Conservation (phyloP, 2,329 filamentous ascomycete genomes). For the Uncinocarpus reesii region DNA sequence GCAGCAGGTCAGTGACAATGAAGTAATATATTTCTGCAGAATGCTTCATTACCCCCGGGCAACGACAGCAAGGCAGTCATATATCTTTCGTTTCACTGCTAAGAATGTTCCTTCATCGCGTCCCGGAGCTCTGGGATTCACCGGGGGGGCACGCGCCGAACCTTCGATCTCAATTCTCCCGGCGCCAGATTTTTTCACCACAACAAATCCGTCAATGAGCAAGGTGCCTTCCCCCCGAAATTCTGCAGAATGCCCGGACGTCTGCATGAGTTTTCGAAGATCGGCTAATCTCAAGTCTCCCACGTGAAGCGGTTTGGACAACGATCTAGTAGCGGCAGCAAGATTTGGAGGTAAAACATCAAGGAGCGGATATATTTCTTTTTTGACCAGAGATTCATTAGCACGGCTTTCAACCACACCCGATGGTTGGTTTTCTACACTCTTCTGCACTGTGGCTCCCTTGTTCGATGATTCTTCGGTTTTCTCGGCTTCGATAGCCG, state of each 20-base stretch:
- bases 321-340: conserved; percentile 62
- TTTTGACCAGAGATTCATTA: conserved; percentile 22
- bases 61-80: conserved; percentile 86
- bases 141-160: conserved; percentile 46
- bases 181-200: conserved; percentile 78
- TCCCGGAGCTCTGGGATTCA: conserved; percentile 35
- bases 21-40: background rate
- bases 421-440: conserved; percentile 31
- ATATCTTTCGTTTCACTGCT: conserved; percentile 81
- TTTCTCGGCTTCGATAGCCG: conserved; percentile 20
- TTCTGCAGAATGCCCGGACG: conserved; percentile 73
- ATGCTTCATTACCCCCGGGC: conserved; percentile 49
- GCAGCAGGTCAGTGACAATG: too few relatives aligned
- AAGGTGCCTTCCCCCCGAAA: conserved; percentile 89
- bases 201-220: conserved; percentile 76
- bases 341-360: conserved; percentile 52
- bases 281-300: conserved; percentile 86
- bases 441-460: conserved; percentile 43
- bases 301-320: conserved; percentile 82
- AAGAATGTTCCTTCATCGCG: conserved; percentile 61
- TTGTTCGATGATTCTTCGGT: conserved; percentile 37
- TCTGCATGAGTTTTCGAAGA: conserved; percentile 71
- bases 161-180: conserved; percentile 82
- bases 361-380: conserved; percentile 41
- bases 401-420: conserved; percentile 18